Evolutionary conservation across 2,329 filamentous ascomycete genomes (phyloP).

Genomic region (Diaporthe amygdali): DNA sequence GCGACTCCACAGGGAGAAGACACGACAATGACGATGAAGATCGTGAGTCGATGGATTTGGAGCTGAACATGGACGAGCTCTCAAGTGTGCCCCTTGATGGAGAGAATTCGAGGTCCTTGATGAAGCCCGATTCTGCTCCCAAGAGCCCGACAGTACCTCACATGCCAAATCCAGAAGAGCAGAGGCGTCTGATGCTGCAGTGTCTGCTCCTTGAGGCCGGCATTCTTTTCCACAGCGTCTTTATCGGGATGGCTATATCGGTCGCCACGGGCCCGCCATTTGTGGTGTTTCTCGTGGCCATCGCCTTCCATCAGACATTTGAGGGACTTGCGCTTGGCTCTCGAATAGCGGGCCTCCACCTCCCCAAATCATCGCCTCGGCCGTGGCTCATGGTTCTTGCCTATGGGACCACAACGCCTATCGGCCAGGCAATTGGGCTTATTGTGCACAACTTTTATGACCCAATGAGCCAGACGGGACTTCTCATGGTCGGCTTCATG

Average conservation of each 20-base stretch:
- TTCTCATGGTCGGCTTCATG: slow-evolving; percentile 85
- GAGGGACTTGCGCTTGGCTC: slow-evolving; percentile 86
- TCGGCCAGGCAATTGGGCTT: slow-evolving; percentile 84
- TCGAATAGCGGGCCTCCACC: slow-evolving; percentile 83
- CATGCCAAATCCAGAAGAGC: slow-evolving; percentile 56
- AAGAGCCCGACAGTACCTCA: slow-evolving; percentile 33
- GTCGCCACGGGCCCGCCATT: slow-evolving; percentile 82
- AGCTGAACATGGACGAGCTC: slow-evolving; percentile 66
- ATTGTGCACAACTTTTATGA: slow-evolving; percentile 81
- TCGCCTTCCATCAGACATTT: slow-evolving; percentile 86
- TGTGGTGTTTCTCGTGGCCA: slow-evolving; percentile 79
- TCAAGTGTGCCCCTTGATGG: slow-evolving; percentile 39
- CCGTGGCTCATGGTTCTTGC: slow-evolving; percentile 86
- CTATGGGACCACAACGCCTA: slow-evolving; percentile 78
- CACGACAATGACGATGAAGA: slow-evolving; percentile 49
- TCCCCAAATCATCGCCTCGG: slow-evolving; percentile 72
- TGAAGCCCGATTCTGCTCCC: slow-evolving; percentile 23
- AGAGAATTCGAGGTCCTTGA: slow-evolving; percentile 28
- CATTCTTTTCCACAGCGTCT: slow-evolving; percentile 84
- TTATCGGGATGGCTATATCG: slow-evolving; percentile 86
- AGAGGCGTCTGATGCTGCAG: slow-evolving; percentile 73
- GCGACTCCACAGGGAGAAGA: slow-evolving; percentile 31
- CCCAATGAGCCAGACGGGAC: slow-evolving; percentile 74
- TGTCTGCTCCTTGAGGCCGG: slow-evolving; percentile 82
- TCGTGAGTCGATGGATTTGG: slow-evolving; percentile 55